A percentile compares a stretch with the other conserved stretches of the same genome.
Evolutionary conservation across 2,329 filamentous ascomycete species (phyloP).

Genomic region (Xylariaceae sp.): DNA sequence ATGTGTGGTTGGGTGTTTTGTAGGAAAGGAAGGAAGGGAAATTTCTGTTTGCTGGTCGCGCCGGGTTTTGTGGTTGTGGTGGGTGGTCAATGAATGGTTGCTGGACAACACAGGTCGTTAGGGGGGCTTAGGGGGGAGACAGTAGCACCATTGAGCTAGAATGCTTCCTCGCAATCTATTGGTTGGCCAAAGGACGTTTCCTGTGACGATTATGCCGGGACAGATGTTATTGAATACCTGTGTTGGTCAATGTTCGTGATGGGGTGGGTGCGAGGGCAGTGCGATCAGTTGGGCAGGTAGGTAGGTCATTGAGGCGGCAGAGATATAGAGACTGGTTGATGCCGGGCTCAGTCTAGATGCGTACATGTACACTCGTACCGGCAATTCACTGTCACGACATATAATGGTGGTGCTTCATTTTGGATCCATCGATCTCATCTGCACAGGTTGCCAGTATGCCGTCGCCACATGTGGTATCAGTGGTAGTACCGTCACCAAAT

Average conservation of each 20-base stretch:
- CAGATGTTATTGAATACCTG: no score
- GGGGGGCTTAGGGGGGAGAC: no score
- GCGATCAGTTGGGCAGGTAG: neutral
- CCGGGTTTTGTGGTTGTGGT: slow-evolving; percentile 9
- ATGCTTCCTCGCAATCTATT: no score
- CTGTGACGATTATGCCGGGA: no score
- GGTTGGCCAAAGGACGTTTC: no score
- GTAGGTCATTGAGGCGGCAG: neutral
- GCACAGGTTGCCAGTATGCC: no score
- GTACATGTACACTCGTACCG: neutral
- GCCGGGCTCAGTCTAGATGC: neutral
- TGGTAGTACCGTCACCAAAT: no score
- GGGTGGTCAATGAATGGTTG: slow-evolving; percentile 6
- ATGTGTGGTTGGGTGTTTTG: neutral
- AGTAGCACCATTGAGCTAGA: no score
- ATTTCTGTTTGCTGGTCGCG: slow-evolving; percentile 2
- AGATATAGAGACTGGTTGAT: no score
- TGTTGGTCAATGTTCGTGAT: slow-evolving; percentile 1
- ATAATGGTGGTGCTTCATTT: no score
- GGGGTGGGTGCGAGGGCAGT: neutral
- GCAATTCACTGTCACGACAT: neutral
- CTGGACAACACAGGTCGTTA: neutral
- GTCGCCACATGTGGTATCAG: no score
- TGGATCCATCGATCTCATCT: no score
- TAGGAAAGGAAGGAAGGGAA: slow-evolving; percentile 1